These are phyloP conservation scores for Coffea canephora DNA, from an alignment of 257 asterid genomes.

Conservation along the genomic window DNA sequence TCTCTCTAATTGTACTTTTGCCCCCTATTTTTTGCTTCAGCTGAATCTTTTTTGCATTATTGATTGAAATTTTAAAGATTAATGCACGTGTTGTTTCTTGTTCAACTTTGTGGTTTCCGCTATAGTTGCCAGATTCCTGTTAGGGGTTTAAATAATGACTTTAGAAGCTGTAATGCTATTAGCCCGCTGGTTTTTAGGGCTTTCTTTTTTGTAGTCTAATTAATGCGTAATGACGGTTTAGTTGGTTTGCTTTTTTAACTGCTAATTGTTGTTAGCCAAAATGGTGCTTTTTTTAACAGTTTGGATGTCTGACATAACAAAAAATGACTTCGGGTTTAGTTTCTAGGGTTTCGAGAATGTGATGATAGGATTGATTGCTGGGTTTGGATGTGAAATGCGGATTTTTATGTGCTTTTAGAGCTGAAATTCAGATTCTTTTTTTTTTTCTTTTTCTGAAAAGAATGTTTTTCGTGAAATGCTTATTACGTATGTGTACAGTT, in stretches of 20 bases:
- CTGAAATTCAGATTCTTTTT: background rate
- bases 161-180: background rate
- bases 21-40: too few species aligned
- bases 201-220: background rate
- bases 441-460: background rate
- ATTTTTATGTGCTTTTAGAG: background rate
- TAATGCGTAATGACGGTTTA: background rate
- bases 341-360: conserved; percentile 6
- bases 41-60: background rate
- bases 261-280: background rate
- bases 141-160: background rate
- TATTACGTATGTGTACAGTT: background rate
- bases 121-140: background rate
- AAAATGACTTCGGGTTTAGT: background rate
- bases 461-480: background rate
- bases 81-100: background rate
- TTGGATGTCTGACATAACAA: background rate
- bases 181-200: background rate
- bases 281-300: too few species aligned
- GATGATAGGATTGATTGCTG: background rate
- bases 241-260: background rate
- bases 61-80: background rate
- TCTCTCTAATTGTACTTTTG: background rate
- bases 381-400: background rate
- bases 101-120: background rate